Conservation (phyloP, 116 monocot species). For the Zostera marina region DNA sequence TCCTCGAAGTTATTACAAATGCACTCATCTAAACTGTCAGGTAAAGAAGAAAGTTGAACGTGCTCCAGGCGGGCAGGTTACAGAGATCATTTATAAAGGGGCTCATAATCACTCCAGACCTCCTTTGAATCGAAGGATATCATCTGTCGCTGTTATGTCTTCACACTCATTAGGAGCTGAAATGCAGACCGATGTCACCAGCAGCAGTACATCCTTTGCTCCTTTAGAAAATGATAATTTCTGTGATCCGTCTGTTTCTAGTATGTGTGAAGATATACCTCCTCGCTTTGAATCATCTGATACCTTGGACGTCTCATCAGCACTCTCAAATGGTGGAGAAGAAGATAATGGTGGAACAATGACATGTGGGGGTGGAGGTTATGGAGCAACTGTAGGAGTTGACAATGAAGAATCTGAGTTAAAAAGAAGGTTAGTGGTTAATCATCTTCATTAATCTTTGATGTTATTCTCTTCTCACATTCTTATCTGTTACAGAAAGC, state of each 20-base stretch:
- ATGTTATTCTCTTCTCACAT: neutral
- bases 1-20: conserved; percentile 68
- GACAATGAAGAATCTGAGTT: conserved; percentile 59
- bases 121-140: conserved; percentile 9
- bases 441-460: neutral
- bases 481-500: conserved; percentile 29
- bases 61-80: conserved; percentile 33
- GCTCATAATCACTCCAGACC: conserved; percentile 47
- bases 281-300: conserved; percentile 16
- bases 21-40: conserved; percentile 49
- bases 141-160: neutral
- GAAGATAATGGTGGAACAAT: conserved; percentile 19
- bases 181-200: conserved; percentile 13
- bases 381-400: conserved; percentile 15
- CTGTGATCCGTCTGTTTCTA: conserved; percentile 10
- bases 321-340: conserved; percentile 31
- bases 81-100: conserved; percentile 72
- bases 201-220: conserved; percentile 9
- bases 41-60: conserved; percentile 72
- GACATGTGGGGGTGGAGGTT: conserved; percentile 25
- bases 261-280: conserved; percentile 5
- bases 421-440: conserved; percentile 47
- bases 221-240: conserved; percentile 11
- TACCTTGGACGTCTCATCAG: conserved; percentile 28
- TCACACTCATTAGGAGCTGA: conserved; percentile 16